A percentile compares a stretch with the other conserved stretches of the same genome.
These are phyloP conservation scores for Viola pubescens DNA, from an alignment of 441 rosid species.

Conservation along the genomic window DNA sequence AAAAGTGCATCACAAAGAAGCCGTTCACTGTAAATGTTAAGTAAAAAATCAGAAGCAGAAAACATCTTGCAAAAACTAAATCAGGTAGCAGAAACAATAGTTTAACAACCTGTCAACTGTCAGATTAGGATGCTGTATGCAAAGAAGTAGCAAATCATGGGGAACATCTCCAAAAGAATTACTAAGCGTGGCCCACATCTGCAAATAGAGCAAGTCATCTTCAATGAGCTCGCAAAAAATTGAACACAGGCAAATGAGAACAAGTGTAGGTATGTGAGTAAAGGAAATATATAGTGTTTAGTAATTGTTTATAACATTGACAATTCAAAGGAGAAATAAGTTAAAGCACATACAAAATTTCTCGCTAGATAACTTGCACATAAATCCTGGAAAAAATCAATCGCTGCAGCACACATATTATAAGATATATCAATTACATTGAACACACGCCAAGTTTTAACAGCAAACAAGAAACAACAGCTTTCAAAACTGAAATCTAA, in stretches of 20 bases:
- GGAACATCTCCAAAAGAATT: conserved; percentile 44
- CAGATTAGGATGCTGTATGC: conserved; percentile 55
- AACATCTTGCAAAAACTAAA: background rate
- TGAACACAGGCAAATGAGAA: too few species aligned
- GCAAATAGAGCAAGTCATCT: conserved; percentile 22
- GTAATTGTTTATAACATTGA: too few species aligned
- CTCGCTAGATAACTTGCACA: conserved; percentile 66
- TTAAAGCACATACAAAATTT: conserved; percentile 55
- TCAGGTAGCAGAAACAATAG: conserved; percentile 9
- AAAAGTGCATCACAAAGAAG: conserved; percentile 62
- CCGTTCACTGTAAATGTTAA: conserved; percentile 55
- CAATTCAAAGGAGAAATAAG: too few species aligned
- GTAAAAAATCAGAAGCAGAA: conserved; percentile 29
- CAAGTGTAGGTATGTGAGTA: too few species aligned
- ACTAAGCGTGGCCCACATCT: conserved; percentile 54
- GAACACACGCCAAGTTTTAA: conserved; percentile 3
- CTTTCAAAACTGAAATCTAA: conserved; percentile 11
- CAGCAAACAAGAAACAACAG: conserved; percentile 12
- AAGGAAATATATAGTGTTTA: too few species aligned
- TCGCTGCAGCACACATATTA: conserved; percentile 41
- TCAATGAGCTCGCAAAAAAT: too few species aligned
- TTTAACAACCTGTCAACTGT: conserved; percentile 51
- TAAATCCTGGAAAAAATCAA: conserved; percentile 45
- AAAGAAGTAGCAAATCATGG: conserved; percentile 34
- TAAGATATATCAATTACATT: conserved; percentile 24